These are phyloP conservation scores for Ceratobasidium theobromae DNA, from an alignment of 1,284 basidiomycete species.

Conservation along the genomic window DNA sequence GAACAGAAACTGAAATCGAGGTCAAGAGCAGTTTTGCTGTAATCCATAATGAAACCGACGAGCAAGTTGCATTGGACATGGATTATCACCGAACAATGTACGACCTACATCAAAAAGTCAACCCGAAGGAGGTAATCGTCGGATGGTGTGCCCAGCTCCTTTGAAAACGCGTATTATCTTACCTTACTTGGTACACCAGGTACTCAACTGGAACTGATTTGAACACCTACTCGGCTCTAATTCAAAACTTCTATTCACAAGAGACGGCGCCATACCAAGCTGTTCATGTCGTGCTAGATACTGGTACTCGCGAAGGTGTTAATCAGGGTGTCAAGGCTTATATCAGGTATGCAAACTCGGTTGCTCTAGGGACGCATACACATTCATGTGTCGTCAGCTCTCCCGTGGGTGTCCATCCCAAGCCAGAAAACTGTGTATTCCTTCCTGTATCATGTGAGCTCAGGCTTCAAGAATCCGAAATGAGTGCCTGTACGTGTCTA, in stretches of 20 bases:
- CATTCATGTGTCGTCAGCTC: too few relatives aligned
- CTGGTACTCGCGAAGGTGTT: constrained; percentile 69
- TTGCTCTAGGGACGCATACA: too few relatives aligned
- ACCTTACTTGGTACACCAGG: constrained; percentile 49
- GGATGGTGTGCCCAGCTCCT: constrained; percentile 70
- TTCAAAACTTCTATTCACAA: constrained; percentile 97
- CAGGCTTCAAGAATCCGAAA: constrained; percentile 78
- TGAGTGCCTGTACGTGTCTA: constrained; percentile 71
- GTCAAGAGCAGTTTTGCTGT: constrained; percentile 86
- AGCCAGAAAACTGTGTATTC: constrained; percentile 91
- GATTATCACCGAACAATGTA: constrained; percentile 95
- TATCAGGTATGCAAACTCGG: constrained; percentile 76
- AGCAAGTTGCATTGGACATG: constrained; percentile 93
- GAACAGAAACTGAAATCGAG: constrained; percentile 70
- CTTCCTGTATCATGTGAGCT: constrained; percentile 83
- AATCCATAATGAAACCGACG: constrained; percentile 86
- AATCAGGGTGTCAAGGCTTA: constrained; percentile 86
- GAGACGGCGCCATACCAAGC: constrained; percentile 89
- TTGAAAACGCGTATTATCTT: neutral
- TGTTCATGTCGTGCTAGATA: constrained; percentile 91
- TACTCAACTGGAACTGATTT: constrained; percentile 88
- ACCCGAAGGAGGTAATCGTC: constrained; percentile 83
- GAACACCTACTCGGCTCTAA: constrained; percentile 95
- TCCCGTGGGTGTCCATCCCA: constrained; percentile 80
- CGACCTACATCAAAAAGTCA: constrained; percentile 83